These are phyloP conservation scores for Rhododendron molle DNA, from an alignment of 148 eudicot species.

Conservation along the genomic window DNA sequence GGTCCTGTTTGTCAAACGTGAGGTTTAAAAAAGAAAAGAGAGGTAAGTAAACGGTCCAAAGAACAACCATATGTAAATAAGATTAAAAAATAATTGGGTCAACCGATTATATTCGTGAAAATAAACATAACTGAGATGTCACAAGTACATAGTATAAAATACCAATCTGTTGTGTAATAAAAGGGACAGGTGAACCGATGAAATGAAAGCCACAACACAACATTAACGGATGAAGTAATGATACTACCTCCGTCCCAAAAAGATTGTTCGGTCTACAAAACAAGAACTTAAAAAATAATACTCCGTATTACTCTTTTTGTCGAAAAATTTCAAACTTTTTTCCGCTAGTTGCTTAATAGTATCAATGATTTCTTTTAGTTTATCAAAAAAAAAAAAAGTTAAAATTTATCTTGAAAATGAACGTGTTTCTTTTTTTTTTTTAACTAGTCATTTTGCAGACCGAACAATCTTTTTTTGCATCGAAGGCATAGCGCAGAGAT, in stretches of 20 bases:
- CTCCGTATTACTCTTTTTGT: too few species aligned
- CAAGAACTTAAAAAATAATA: too few species aligned
- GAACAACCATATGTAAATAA: not conserved
- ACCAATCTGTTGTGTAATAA: not conserved
- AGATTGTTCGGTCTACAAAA: not conserved
- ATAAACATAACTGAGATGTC: not conserved
- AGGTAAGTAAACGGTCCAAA: not conserved
- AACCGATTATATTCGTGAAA: not conserved
- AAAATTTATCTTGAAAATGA: too few species aligned
- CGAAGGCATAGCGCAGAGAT: not conserved
- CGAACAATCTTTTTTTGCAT: not conserved
- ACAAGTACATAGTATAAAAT: not conserved
- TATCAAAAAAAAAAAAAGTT: too few species aligned
- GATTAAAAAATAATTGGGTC: not conserved
- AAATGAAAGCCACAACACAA: not conserved
- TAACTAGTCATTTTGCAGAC: too few species aligned
- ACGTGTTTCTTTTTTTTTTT: too few species aligned
- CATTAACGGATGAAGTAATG: not conserved
- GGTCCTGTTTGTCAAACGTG: too few species aligned
- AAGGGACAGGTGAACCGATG: not conserved
- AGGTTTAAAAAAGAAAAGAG: too few species aligned
- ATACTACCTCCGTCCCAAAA: not conserved
- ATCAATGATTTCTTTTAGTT: too few species aligned
- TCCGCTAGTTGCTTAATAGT: too few species aligned
- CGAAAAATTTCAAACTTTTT: too few species aligned